Conservation (phyloP, 2,329 filamentous ascomycete genomes). For the Rutstroemia sp. region DNA sequence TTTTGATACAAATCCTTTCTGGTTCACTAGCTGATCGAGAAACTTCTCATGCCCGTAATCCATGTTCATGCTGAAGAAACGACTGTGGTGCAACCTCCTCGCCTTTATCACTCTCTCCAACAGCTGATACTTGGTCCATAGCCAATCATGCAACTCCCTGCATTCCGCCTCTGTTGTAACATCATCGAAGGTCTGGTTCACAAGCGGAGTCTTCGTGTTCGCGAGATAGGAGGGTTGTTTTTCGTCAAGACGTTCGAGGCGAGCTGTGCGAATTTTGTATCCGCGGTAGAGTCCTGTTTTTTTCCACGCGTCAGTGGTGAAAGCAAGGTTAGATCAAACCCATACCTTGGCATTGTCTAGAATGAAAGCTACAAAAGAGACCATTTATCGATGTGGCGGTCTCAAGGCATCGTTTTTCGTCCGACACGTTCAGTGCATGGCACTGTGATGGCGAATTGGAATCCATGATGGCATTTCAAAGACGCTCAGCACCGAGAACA, state of each 20-base stretch:
- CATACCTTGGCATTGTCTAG: constrained; percentile 33
- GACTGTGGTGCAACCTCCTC: constrained; percentile 35
- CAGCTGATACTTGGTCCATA: constrained; percentile 30
- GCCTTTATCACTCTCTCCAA: constrained; percentile 36
- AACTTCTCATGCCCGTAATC: constrained; percentile 38
- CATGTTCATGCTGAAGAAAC: constrained; percentile 35
- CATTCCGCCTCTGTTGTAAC: constrained; percentile 33
- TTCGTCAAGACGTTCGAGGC: constrained; percentile 33
- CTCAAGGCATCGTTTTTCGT: constrained; percentile 30
- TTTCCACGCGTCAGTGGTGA: not conserved
- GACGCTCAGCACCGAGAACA: not conserved
- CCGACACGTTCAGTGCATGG: constrained; percentile 32
- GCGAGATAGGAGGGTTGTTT: constrained; percentile 33
- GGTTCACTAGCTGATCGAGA: constrained; percentile 31
- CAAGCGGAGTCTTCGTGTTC: constrained; percentile 30
- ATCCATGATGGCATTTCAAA: not conserved
- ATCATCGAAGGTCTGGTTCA: constrained; percentile 34
- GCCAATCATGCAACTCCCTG: constrained; percentile 33
- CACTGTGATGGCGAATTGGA: constrained; percentile 5
- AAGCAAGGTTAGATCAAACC: not conserved
- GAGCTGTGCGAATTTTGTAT: constrained; percentile 40
- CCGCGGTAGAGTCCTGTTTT: constrained; percentile 36
- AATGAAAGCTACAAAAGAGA: constrained; percentile 36
- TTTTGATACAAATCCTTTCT: constrained; percentile 21
- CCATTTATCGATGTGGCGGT: constrained; percentile 35